These are phyloP conservation scores for Lipomyces sp. DNA, from an alignment of 805 yeast genomes.

Conservation along the genomic window DNA sequence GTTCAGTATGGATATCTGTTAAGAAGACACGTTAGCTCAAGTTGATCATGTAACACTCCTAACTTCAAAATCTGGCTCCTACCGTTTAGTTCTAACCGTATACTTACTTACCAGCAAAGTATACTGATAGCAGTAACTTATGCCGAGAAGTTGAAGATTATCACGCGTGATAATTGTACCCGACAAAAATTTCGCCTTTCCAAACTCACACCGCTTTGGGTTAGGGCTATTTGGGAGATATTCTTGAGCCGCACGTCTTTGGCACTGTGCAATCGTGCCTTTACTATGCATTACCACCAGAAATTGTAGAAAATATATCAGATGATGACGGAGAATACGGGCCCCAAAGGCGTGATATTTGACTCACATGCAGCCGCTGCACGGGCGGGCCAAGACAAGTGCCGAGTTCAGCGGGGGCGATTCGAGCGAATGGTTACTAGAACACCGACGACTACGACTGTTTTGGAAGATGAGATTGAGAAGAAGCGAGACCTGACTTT, in stretches of 20 bases:
- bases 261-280: background rate
- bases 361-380: constrained; percentile 13
- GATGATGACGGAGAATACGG: constrained; percentile 17
- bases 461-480: constrained; percentile 13
- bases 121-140: background rate
- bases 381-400: background rate
- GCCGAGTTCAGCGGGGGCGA: background rate
- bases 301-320: background rate
- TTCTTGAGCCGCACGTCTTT: constrained; percentile 9
- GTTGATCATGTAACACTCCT: background rate
- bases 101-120: background rate
- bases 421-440: constrained; percentile 8
- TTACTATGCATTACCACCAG: too few species aligned
- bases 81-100: background rate
- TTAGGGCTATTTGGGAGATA: background rate
- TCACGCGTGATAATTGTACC: background rate
- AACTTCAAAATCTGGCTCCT: background rate
- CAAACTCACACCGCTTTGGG: background rate
- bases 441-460: constrained; percentile 15
- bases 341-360: constrained; percentile 23
- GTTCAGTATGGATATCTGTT: background rate
- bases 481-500: background rate
- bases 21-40: background rate
- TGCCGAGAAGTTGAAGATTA: background rate
- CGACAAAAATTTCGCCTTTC: background rate